A percentile compares a stretch with the other conserved stretches of the same genome.
These are phyloP conservation scores for Metarhizium rileyi DNA, from an alignment of 2,329 filamentous ascomycete species.

Conservation along the genomic window DNA sequence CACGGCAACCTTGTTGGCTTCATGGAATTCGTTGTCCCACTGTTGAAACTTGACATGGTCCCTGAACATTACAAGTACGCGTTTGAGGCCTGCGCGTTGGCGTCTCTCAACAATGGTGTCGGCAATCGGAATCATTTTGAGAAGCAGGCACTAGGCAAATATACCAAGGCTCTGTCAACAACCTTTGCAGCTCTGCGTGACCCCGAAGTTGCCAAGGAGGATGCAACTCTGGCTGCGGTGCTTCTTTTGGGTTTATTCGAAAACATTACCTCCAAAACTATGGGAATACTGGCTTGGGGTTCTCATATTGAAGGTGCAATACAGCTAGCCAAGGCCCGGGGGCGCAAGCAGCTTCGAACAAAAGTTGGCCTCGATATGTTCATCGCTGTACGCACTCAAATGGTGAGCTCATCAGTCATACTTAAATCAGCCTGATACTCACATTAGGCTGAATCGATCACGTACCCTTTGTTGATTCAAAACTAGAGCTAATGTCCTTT, in stretches of 20 bases:
- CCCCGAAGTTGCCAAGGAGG: slow-evolving; percentile 37
- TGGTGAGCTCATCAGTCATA: slow-evolving; percentile 30
- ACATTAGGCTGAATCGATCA: background rate
- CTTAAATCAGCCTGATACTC: background rate
- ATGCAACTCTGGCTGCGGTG: slow-evolving; percentile 49
- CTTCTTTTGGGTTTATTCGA: slow-evolving; percentile 52
- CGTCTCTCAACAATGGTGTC: slow-evolving; percentile 44
- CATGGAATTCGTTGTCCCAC: slow-evolving; percentile 48
- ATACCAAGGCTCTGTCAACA: slow-evolving; percentile 42
- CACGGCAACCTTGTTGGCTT: slow-evolving; percentile 43
- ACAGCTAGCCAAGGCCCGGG: slow-evolving; percentile 47
- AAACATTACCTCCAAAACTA: slow-evolving; percentile 44
- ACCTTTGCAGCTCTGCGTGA: slow-evolving; percentile 45
- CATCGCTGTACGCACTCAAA: slow-evolving; percentile 49
- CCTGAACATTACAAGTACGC: slow-evolving; percentile 43
- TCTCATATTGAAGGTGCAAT: slow-evolving; percentile 57
- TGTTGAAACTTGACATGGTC: slow-evolving; percentile 36
- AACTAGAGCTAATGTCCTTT: slow-evolving; percentile 5
- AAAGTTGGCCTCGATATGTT: slow-evolving; percentile 46
- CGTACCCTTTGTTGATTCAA: background rate
- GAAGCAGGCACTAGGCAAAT: slow-evolving; percentile 37
- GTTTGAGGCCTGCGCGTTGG: slow-evolving; percentile 50
- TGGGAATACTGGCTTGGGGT: slow-evolving; percentile 49
- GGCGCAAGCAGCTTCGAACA: slow-evolving; percentile 43
- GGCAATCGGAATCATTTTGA: slow-evolving; percentile 23